Conservation (phyloP, 148 eudicot species). For the Camellia lanceoleosa region DNA sequence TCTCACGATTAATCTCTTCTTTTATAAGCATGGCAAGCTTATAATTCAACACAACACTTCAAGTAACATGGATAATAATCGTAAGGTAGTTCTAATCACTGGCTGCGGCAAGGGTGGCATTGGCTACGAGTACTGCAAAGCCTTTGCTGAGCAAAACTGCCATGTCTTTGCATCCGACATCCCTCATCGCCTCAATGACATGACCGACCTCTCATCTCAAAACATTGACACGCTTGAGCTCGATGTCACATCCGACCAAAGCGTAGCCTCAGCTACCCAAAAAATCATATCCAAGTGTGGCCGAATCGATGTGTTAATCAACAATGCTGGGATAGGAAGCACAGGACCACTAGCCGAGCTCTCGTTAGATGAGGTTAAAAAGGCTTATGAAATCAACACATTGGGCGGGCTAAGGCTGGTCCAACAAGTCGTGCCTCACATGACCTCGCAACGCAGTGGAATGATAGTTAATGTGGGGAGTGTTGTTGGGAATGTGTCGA, state of each 20-base stretch:
- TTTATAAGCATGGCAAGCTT: neutral
- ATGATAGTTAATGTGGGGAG: conserved; percentile 47
- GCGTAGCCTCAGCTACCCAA: conserved; percentile 29
- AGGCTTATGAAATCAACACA: conserved; percentile 41
- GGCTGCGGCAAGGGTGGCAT: conserved; percentile 56
- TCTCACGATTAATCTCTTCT: neutral
- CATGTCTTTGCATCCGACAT: conserved; percentile 42
- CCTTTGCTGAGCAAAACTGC: conserved; percentile 42
- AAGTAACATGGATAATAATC: conserved; percentile 15
- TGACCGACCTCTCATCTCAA: conserved; percentile 25
- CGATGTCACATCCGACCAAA: conserved; percentile 42
- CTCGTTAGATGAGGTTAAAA: conserved; percentile 28
- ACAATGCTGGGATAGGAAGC: conserved; percentile 46
- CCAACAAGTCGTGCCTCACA: conserved; percentile 44
- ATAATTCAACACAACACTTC: neutral
- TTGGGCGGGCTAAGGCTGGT: conserved; percentile 43
- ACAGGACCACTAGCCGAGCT: conserved; percentile 47
- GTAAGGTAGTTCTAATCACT: conserved; percentile 41
- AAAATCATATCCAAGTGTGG: conserved; percentile 32
- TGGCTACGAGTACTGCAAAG: conserved; percentile 53
- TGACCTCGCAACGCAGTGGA: conserved; percentile 31
- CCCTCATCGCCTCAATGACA: conserved; percentile 25
- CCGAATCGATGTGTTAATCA: conserved; percentile 36
- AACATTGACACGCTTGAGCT: conserved; percentile 39
- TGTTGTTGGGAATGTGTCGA: conserved; percentile 41